Conservation (phyloP, 2,329 filamentous ascomycete species). For the Arthrobotrys sinensis region DNA sequence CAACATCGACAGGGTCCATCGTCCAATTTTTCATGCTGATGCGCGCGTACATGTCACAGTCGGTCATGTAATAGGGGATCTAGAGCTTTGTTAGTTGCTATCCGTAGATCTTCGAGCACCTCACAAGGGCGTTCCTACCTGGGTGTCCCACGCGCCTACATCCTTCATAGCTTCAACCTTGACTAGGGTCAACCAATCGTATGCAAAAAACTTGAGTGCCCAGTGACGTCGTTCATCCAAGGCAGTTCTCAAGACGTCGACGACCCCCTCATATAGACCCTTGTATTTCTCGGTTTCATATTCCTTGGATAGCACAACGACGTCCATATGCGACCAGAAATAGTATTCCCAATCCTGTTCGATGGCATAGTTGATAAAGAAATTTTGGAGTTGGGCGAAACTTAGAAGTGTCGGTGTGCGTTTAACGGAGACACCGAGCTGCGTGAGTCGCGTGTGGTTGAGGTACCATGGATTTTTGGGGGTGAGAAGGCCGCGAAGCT, state of each 20-base stretch:
- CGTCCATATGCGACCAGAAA: slow-evolving; percentile 75
- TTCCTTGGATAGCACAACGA: slow-evolving; percentile 68
- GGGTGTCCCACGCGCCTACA: slow-evolving; percentile 73
- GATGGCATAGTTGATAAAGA: slow-evolving; percentile 71
- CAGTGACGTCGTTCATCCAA: slow-evolving; percentile 67
- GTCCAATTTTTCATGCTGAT: slow-evolving; percentile 67
- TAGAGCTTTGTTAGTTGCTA: background rate
- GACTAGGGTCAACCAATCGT: slow-evolving; percentile 74
- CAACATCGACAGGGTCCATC: slow-evolving; percentile 67
- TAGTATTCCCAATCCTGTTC: slow-evolving; percentile 70
- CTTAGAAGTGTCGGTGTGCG: slow-evolving; percentile 72
- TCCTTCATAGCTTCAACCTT: slow-evolving; percentile 72
- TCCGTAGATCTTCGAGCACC: background rate
- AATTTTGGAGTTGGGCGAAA: slow-evolving; percentile 74
- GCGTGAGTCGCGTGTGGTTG: slow-evolving; percentile 70
- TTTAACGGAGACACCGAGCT: slow-evolving; percentile 71
- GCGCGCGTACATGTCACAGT: slow-evolving; percentile 73
- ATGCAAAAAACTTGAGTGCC: slow-evolving; percentile 74
- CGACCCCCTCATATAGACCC: slow-evolving; percentile 24
- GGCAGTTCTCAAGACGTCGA: slow-evolving; percentile 66
- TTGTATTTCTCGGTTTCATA: slow-evolving; percentile 7
- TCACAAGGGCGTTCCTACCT: slow-evolving; percentile 67
- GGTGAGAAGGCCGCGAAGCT: slow-evolving; percentile 68
- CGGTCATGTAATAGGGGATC: slow-evolving; percentile 73
- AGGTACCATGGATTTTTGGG: slow-evolving; percentile 74